A percentile compares a stretch with the other conserved stretches of the same genome.
Evolutionary conservation across 1,284 basidiomycete species (phyloP).

Genomic region (Ustilago vetiveriae): DNA sequence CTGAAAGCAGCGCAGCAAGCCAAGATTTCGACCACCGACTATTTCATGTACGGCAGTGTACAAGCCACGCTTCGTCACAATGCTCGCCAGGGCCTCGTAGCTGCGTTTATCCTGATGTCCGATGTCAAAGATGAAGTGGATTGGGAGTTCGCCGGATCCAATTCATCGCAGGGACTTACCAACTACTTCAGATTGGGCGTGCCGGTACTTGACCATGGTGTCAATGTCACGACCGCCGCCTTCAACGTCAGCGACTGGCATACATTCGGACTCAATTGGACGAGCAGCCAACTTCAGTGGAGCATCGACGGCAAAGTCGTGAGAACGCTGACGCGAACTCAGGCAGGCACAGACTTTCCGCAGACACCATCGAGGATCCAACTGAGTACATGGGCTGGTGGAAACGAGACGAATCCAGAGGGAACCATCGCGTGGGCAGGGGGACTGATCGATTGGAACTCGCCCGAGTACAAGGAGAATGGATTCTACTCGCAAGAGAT

Average conservation of each 20-base stretch:
- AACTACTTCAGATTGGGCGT: conserved; percentile 52
- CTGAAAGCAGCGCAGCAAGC: conserved; percentile 47
- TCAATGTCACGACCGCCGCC: conserved; percentile 7
- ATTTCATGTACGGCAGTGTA: conserved; percentile 60
- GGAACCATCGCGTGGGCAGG: conserved; percentile 57
- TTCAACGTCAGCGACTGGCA: conserved; percentile 52
- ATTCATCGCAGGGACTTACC: conserved; percentile 32
- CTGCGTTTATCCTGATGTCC: conserved; percentile 56
- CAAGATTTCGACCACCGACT: conserved; percentile 59
- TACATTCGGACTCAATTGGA: conserved; percentile 60
- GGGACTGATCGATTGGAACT: conserved; percentile 52
- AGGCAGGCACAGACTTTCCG: conserved; percentile 47
- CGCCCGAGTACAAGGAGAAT: conserved; percentile 40
- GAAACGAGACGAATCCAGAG: conserved; percentile 38
- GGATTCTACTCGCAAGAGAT: conserved; percentile 63
- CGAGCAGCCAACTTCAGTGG: conserved; percentile 53
- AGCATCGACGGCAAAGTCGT: conserved; percentile 52
- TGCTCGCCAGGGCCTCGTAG: conserved; percentile 52
- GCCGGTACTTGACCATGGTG: conserved; percentile 11
- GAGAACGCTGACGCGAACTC: conserved; percentile 35
- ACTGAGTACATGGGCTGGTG: conserved; percentile 56
- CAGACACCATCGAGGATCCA: conserved; percentile 56
- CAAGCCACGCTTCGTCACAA: conserved; percentile 54
- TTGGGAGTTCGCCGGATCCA: conserved; percentile 51
- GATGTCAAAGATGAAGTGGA: conserved; percentile 58